phyloP scores from a whole-genome alignment of 2,329 filamentous ascomycete genomes.

The Pseudogymnoascus sp. region DNA sequence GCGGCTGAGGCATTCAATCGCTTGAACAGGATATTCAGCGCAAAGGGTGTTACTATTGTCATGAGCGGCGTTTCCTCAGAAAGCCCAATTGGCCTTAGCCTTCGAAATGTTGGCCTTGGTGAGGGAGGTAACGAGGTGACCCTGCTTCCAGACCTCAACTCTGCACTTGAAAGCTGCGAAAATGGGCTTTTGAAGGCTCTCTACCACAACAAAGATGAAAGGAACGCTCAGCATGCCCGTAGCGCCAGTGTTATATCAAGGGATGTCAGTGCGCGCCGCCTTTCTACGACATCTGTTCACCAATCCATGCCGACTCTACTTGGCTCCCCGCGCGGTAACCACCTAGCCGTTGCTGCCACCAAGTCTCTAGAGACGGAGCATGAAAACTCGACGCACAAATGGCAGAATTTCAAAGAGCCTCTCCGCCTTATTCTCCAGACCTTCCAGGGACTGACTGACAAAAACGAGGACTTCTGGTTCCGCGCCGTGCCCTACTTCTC shows the following conservation, averaged over 20 bases:
- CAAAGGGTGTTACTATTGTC: constrained; percentile 70
- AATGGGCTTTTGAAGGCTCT: constrained; percentile 83
- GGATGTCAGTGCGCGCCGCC: constrained; percentile 42
- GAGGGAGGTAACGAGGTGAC: constrained; percentile 65
- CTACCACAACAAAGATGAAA: constrained; percentile 60
- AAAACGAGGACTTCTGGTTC: constrained; percentile 96
- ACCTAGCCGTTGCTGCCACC: constrained; percentile 70
- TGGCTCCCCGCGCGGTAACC: constrained; percentile 72
- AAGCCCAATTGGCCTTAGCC: constrained; percentile 65
- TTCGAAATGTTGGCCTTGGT: constrained; percentile 77
- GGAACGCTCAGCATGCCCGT: constrained; percentile 28
- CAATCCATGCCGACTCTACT: constrained; percentile 34
- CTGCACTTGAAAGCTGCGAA: constrained; percentile 86
- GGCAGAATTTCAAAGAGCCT: constrained; percentile 83
- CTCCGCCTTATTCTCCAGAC: constrained; percentile 87
- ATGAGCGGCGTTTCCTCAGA: constrained; percentile 74
- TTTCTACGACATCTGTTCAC: constrained; percentile 25
- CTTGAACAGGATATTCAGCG: constrained; percentile 74
- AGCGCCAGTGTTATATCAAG: constrained; percentile 10
- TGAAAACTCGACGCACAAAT: constrained; percentile 41
- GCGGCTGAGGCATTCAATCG: constrained; percentile 91
- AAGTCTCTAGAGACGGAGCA: constrained; percentile 61
- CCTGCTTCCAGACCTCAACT: constrained; percentile 84
- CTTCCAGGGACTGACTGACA: constrained; percentile 78
- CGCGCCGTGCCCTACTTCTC: constrained; percentile 67